Evolutionary conservation across 2,329 filamentous ascomycete species (phyloP), one percentile per base, ranked within the genome.

Genomic region (Pseudocercospora crystallina): DNA sequence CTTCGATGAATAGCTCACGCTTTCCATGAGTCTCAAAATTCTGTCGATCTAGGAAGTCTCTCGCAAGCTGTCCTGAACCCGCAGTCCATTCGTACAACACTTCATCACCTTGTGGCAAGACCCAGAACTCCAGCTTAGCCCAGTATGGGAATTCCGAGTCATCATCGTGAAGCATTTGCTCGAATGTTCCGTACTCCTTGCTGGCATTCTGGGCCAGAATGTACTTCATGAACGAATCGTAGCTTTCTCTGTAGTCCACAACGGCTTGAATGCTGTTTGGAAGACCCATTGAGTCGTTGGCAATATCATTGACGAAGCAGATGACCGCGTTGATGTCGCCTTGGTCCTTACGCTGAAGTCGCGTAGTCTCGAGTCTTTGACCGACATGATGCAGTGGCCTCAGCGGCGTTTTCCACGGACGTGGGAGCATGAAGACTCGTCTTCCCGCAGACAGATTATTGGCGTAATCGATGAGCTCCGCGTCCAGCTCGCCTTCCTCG

Each of bases 311-410:
- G 14, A 45, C 43, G 15, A 45, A 45, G 11, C 14, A n/a, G 8
- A 45, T 45, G 10, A 45, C 43, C 5, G 32, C 43, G 8, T 14
- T 30, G 8, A 45, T 45, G 7, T 45, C 43, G 12, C 43, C 43
- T 8, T 17, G 35, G 17, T 31, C 13, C 30, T 45, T 14, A 5
- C 32, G 35, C 32, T 29, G 14, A 11, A 30, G 10, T 26, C 3
- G 10, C 11, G 13, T 30, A n/a, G 20, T 31, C 13, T 17, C 8
- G 15, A 34, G 12, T 26, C 33, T 1, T n/a, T 13, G 15, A 12
- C n/a, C 15, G 5, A 45, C 5, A 5, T 15, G 31, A 37, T 30
- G 32, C 10, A 10, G 38, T 26, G 10, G 15, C 12, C 17, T 15
- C 17, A 26, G 2, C 17, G 38, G 15, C 8, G 38, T 26, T 26